These are phyloP conservation scores for Diplotaxis tenuifolia DNA, from an alignment of 345 rosid genomes.

Conservation along the genomic window DNA sequence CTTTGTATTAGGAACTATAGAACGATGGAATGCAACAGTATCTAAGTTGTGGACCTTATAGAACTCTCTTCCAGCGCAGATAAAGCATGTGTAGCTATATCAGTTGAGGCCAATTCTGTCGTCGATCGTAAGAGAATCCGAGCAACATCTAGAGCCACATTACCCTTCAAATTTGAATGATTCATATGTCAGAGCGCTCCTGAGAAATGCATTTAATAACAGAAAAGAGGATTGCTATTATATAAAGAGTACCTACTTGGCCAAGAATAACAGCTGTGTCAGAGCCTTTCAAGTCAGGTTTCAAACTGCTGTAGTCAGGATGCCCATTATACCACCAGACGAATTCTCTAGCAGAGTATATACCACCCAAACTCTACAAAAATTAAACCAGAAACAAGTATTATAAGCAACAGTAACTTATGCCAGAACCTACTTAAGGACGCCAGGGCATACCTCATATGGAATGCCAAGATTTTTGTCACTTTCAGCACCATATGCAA, in stretches of 20 bases:
- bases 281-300: constrained; percentile 68
- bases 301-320: constrained; percentile 62
- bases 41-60: constrained; percentile 54
- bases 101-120: constrained; percentile 72
- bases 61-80: constrained; percentile 66
- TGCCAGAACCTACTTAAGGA: neutral
- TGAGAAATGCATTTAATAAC: neutral
- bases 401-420: constrained; percentile 2
- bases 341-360: constrained; percentile 90
- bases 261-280: constrained; percentile 83
- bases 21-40: neutral
- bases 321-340: constrained; percentile 99
- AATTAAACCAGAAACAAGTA: constrained; percentile 9
- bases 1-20: constrained; percentile 12
- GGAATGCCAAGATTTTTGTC: constrained; percentile 78
- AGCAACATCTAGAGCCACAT: constrained; percentile 94
- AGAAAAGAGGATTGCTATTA: neutral
- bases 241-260: constrained; percentile 67
- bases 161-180: constrained; percentile 57
- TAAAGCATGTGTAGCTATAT: constrained; percentile 79
- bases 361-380: constrained; percentile 57
- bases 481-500: constrained; percentile 96
- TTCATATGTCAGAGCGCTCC: constrained; percentile 13
- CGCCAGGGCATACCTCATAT: constrained; percentile 63
- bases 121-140: constrained; percentile 79